phyloP scores from a whole-genome alignment of 1,284 basidiomycete species.

The Taiwanofungus camphoratus region DNA sequence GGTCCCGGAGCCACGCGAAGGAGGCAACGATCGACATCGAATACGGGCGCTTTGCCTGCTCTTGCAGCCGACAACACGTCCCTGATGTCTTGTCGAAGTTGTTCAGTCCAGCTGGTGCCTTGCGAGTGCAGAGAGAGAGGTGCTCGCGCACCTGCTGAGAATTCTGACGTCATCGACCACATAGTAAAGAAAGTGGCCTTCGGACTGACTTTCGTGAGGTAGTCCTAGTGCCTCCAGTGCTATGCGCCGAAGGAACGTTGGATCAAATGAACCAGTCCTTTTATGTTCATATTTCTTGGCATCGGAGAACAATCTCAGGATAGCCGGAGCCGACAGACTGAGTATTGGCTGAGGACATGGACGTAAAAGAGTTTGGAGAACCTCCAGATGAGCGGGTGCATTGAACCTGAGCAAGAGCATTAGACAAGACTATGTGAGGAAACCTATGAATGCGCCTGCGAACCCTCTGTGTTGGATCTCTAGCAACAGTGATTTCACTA shows the following conservation, averaged over 20 bases:
- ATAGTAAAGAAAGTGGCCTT: not conserved
- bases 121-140: conserved; percentile 13
- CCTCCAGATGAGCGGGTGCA: conserved; percentile 44
- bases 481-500: conserved; percentile 54
- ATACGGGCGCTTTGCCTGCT: conserved; percentile 51
- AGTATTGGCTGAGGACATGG: conserved; percentile 65
- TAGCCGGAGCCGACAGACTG: conserved; percentile 52
- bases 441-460: conserved; percentile 20
- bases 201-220: conserved; percentile 34
- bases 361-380: conserved; percentile 59
- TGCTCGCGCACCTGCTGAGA: conserved; percentile 8
- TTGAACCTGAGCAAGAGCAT: conserved; percentile 25
- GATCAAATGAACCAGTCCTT: conserved; percentile 31
- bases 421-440: no score
- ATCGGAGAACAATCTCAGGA: conserved; percentile 45
- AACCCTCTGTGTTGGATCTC: conserved; percentile 59
- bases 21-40: conserved; percentile 62
- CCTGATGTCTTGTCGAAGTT: conserved; percentile 47
- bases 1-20: conserved; percentile 46
- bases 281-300: conserved; percentile 31
- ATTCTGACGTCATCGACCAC: not conserved
- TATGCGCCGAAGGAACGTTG: conserved; percentile 36
- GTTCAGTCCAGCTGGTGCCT: conserved; percentile 31
- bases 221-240: conserved; percentile 39
- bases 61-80: conserved; percentile 48